These are phyloP conservation scores for Torulaspora pretoriensis DNA, from an alignment of 1,139 yeast genomes.

Conservation along the genomic window DNA sequence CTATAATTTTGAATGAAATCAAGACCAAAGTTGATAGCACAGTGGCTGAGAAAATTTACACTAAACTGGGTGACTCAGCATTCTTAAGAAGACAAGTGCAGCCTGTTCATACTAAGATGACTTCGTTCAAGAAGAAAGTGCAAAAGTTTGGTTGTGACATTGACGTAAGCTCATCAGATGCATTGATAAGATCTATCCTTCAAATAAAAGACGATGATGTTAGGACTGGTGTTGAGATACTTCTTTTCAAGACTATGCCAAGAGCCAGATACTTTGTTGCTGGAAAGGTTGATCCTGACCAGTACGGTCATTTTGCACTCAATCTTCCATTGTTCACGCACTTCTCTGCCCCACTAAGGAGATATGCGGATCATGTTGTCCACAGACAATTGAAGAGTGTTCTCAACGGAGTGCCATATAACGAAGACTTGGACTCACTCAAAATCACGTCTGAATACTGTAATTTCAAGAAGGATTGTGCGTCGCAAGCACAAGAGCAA, in stretches of 20 bases:
- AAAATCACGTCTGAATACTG: conserved; percentile 87
- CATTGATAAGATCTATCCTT: conserved; percentile 69
- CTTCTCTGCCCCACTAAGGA: conserved; percentile 85
- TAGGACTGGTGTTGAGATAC: conserved; percentile 74
- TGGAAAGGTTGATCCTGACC: conserved; percentile 79
- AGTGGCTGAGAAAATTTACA: conserved; percentile 75
- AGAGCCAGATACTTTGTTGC: conserved; percentile 87
- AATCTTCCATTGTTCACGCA: conserved; percentile 87
- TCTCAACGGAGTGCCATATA: conserved; percentile 40
- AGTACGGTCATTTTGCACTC: conserved; percentile 71
- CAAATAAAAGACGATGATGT: conserved; percentile 57
- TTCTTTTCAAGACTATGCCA: conserved; percentile 75
- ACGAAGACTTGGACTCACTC: conserved; percentile 64
- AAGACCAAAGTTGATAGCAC: conserved; percentile 79
- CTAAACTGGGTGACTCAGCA: conserved; percentile 74
- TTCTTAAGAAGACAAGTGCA: conserved; percentile 82
- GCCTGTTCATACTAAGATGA: conserved; percentile 80
- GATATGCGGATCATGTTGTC: conserved; percentile 89
- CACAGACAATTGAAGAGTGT: conserved; percentile 84
- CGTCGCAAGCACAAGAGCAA: conserved; percentile 90
- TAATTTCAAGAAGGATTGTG: conserved; percentile 92
- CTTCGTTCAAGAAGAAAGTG: conserved; percentile 68
- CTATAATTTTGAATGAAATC: conserved; percentile 66
- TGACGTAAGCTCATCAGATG: conserved; percentile 71
- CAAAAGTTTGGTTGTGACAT: conserved; percentile 50